phyloP scores from a whole-genome alignment of 192 early-diverging fungal species.

The Rhizophagus sp. region DNA sequence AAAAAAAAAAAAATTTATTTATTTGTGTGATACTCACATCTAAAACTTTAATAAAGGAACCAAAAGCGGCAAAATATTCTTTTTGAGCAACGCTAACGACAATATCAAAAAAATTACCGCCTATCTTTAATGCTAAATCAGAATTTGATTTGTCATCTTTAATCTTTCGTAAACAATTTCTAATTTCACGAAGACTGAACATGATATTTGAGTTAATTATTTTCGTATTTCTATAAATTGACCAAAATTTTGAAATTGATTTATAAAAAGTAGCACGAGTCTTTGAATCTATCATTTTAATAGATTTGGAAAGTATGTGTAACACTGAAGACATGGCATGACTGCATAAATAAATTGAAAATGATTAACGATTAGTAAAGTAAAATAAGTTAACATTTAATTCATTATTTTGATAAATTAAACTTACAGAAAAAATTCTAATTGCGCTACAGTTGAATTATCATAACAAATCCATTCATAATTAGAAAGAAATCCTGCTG shows the following conservation, averaged over 20 bases:
- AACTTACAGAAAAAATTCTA: background rate
- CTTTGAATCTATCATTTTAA: background rate
- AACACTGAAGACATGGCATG: background rate
- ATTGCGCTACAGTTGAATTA: background rate
- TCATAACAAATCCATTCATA: background rate
- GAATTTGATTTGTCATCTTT: background rate
- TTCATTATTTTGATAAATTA: no score
- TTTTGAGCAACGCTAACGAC: no score
- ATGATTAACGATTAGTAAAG: no score
- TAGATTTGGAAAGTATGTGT: background rate
- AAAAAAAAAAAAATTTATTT: no score
- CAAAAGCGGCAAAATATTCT: no score
- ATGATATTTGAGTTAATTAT: background rate
- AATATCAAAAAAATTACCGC: background rate
- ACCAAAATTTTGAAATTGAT: background rate
- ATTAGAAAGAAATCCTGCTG: background rate
- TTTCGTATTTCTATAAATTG: background rate
- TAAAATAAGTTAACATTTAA: no score
- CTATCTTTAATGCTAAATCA: no score
- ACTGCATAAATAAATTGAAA: background rate
- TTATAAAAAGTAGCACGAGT: background rate
- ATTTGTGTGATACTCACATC: no score
- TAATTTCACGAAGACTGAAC: background rate
- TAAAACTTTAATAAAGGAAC: no score
- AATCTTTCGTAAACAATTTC: slow-evolving; percentile 4